Percentiles rank a stretch among this genome's conserved stretches.
These are phyloP conservation scores for Flueggea neowawraea DNA, from an alignment of 441 rosid species.

Conservation along the genomic window DNA sequence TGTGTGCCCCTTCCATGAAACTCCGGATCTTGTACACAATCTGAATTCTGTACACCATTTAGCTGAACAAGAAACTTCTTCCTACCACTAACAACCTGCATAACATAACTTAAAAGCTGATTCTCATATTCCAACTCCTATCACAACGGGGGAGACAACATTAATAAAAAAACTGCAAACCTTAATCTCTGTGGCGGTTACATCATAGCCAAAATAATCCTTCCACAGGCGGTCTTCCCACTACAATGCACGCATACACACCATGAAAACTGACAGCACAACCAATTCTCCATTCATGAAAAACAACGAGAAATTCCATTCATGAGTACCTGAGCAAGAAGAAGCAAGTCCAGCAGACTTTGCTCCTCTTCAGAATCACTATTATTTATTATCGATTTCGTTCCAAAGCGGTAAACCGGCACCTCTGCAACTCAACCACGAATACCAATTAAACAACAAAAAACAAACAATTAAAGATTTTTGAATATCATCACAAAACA, in stretches of 20 bases:
- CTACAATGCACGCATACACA: conserved; percentile 19
- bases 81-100: conserved; percentile 33
- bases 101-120: conserved; percentile 5
- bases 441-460: conserved; percentile 4
- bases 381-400: conserved; percentile 18
- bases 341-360: conserved; percentile 35
- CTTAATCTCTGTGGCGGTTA: conserved; percentile 36
- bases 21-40: conserved; percentile 15
- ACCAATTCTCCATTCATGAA: no score
- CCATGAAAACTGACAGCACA: no score
- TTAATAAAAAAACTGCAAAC: conserved; percentile 14
- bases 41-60: conserved; percentile 18
- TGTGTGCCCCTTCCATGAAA: conserved; percentile 12
- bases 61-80: conserved; percentile 39
- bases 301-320: no score
- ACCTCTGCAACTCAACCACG: conserved; percentile 23
- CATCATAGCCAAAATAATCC: conserved; percentile 31
- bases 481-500: not conserved
- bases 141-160: not conserved
- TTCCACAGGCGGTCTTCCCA: conserved; percentile 44
- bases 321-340: conserved; percentile 30
- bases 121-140: not conserved
- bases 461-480: not conserved
- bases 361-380: conserved; percentile 25
- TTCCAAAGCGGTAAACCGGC: conserved; percentile 28